A percentile compares a stretch with the other conserved stretches of the same genome.
These are phyloP conservation scores for Plasmodium fragile DNA, from an alignment of 169 alveolate species.

Conservation along the genomic window DNA sequence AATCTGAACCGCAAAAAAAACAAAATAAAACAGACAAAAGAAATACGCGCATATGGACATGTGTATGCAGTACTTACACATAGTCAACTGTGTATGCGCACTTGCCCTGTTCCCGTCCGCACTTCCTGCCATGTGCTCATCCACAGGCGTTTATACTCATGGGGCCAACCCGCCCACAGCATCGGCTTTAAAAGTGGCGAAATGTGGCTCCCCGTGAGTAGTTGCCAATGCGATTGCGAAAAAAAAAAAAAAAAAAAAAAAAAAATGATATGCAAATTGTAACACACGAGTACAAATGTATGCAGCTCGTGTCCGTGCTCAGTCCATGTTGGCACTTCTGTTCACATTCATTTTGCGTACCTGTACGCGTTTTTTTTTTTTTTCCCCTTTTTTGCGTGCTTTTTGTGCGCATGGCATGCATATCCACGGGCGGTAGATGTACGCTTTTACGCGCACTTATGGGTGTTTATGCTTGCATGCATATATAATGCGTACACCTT, in stretches of 20 bases:
- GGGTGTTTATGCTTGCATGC: neutral
- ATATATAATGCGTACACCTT: neutral
- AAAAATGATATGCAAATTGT: neutral
- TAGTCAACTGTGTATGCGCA: neutral
- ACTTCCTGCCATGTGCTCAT: neutral
- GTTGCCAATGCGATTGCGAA: neutral
- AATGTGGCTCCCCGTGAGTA: neutral
- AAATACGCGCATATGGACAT: neutral
- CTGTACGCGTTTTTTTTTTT: neutral
- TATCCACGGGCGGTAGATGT: neutral
- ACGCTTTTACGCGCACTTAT: neutral
- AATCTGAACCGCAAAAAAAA: neutral
- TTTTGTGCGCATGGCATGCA: neutral
- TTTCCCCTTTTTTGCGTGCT: neutral
- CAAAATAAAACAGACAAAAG: neutral
- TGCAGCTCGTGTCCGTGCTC: neutral
- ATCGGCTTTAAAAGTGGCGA: neutral
- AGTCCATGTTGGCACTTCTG: neutral
- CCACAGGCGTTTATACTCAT: neutral
- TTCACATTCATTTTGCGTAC: neutral
- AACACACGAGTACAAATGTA: neutral
- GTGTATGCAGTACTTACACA: neutral
- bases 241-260: slow-evolving; percentile 2
- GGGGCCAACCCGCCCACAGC: neutral
- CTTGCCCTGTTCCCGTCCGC: neutral